phyloP scores from a whole-genome alignment of 805 yeast genomes.

The Candida ficus region DNA sequence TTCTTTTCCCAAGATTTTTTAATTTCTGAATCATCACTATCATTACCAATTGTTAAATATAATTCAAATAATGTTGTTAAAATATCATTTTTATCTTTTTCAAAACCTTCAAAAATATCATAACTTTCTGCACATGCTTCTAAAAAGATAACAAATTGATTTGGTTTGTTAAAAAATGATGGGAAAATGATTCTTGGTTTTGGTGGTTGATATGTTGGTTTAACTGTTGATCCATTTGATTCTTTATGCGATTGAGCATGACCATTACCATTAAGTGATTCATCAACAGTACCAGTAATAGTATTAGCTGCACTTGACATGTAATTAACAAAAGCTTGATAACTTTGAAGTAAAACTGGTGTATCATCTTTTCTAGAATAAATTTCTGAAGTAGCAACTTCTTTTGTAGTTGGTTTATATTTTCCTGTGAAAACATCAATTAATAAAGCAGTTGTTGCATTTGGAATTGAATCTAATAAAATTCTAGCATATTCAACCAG shows the following conservation, averaged over 20 bases:
- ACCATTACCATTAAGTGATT: slow-evolving; percentile 4
- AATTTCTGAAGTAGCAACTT: slow-evolving; percentile 15
- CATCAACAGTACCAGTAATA: slow-evolving; percentile 15
- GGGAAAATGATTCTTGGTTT: slow-evolving; percentile 82
- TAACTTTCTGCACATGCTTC: slow-evolving; percentile 86
- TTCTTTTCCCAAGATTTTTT: slow-evolving; percentile 56
- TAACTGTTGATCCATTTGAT: too few relatives aligned
- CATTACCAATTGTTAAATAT: slow-evolving; percentile 58
- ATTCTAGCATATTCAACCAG: slow-evolving; percentile 60
- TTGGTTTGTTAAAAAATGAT: slow-evolving; percentile 78
- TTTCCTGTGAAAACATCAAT: slow-evolving; percentile 88
- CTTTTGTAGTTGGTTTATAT: slow-evolving; percentile 42
- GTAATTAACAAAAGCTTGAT: slow-evolving; percentile 53
- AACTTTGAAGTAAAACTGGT: slow-evolving; percentile 39
- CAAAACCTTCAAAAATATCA: slow-evolving; percentile 64
- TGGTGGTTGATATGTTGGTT: slow-evolving; percentile 85
- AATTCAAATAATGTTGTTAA: slow-evolving; percentile 77
- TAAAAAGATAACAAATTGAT: slow-evolving; percentile 83
- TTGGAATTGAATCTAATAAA: slow-evolving; percentile 63
- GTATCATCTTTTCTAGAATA: slow-evolving; percentile 11
- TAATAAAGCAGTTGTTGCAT: slow-evolving; percentile 74
- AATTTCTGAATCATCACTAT: slow-evolving; percentile 30
- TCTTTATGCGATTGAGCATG: not conserved
- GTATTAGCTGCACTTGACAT: slow-evolving; percentile 32
- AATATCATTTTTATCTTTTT: slow-evolving; percentile 65